A percentile compares a stretch with the other conserved stretches of the same genome.
phyloP scores from a whole-genome alignment of 345 rosid genomes.

The Aquilaria malaccensis region DNA sequence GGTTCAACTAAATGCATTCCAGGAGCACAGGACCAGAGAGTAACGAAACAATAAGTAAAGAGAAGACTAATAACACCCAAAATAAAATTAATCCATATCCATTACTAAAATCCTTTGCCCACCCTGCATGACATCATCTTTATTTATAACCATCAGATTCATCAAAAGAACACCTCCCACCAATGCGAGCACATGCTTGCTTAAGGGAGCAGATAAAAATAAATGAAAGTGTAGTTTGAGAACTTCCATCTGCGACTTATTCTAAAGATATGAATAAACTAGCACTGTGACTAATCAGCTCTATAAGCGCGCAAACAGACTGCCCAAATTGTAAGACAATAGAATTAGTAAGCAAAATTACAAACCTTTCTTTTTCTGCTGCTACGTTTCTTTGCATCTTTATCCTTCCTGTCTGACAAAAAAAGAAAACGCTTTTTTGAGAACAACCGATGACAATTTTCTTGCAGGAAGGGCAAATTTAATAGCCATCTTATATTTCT shows the following conservation, averaged over 20 bases:
- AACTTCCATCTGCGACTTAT: too few relatives aligned
- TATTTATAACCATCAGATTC: too few relatives aligned
- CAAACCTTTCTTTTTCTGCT: conserved; percentile 85
- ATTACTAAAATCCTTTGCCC: too few relatives aligned
- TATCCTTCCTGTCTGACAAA: conserved; percentile 73
- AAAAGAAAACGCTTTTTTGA: conserved; percentile 15
- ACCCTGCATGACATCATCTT: too few relatives aligned
- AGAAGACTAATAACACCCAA: background rate
- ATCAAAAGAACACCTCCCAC: background rate
- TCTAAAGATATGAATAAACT: too few relatives aligned
- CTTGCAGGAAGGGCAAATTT: conserved; percentile 4
- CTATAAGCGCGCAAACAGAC: too few relatives aligned
- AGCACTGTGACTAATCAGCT: too few relatives aligned
- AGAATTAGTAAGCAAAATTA: background rate
- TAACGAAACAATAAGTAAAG: background rate
- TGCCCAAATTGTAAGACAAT: too few relatives aligned
- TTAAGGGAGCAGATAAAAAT: too few relatives aligned
- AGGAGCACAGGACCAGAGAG: background rate
- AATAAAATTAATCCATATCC: background rate
- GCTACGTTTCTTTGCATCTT: conserved; percentile 67
- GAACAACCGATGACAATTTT: background rate
- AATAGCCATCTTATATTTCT: conserved; percentile 7
- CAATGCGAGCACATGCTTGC: too few relatives aligned
- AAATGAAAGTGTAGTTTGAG: too few relatives aligned
- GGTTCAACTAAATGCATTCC: background rate